These are phyloP conservation scores for Wickerhamia fluorescens DNA, from an alignment of 805 yeast species.

Conservation along the genomic window DNA sequence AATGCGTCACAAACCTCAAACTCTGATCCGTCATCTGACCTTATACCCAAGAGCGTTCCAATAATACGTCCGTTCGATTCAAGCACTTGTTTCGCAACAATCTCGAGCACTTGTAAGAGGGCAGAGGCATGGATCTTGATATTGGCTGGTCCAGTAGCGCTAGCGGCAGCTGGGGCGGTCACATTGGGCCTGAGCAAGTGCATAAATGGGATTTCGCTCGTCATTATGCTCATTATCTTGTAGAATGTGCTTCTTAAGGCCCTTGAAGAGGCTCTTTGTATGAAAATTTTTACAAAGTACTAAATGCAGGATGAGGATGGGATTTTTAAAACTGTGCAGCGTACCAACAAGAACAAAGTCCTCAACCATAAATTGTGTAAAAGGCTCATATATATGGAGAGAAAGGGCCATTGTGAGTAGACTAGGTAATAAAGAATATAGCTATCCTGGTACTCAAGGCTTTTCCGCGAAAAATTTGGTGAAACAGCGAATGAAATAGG, in stretches of 20 bases:
- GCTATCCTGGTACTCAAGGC: too few relatives aligned
- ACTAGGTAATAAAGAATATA: too few relatives aligned
- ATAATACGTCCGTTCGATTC: conserved; percentile 50
- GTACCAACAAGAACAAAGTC: too few relatives aligned
- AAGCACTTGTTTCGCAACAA: conserved; percentile 47
- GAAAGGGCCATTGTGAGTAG: too few relatives aligned
- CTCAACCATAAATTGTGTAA: too few relatives aligned
- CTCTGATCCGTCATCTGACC: conserved; percentile 78
- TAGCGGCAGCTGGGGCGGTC: conserved; percentile 38
- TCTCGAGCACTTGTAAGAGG: conserved; percentile 68
- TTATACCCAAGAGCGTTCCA: conserved; percentile 74
- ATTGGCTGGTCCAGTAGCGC: conserved; percentile 42
- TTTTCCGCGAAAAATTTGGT: too few relatives aligned
- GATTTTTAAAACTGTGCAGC: too few relatives aligned
- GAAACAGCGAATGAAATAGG: too few relatives aligned
- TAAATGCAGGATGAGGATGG: too few relatives aligned
- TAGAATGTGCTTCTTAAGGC: too few relatives aligned
- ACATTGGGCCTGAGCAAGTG: conserved; percentile 46
- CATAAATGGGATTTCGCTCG: conserved; percentile 20
- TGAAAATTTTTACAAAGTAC: background rate
- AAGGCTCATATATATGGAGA: too few relatives aligned
- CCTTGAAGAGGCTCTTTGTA: too few relatives aligned
- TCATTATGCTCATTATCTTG: conserved; percentile 1
- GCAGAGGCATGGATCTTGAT: conserved; percentile 64
- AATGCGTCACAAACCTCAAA: conserved; percentile 70